These are phyloP conservation scores for Sporothrix brunneoviolacea DNA, from an alignment of 2,329 filamentous ascomycete species.

Conservation along the genomic window DNA sequence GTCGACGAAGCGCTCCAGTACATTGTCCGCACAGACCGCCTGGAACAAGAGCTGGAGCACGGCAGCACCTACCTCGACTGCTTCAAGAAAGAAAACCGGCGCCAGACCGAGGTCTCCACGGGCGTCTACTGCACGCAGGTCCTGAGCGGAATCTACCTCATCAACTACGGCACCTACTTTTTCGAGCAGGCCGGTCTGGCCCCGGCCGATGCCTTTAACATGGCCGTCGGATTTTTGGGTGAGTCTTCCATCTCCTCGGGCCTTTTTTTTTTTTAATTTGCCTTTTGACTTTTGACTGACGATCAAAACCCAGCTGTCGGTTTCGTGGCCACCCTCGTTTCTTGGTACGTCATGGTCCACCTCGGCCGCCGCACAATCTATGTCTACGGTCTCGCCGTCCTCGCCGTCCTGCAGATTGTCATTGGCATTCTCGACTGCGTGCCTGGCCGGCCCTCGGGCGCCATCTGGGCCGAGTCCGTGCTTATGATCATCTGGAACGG, in stretches of 20 bases:
- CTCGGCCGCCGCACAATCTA: slow-evolving; percentile 46
- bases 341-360: slow-evolving; percentile 43
- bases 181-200: slow-evolving; percentile 51
- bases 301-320: slow-evolving; percentile 34
- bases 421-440: slow-evolving; percentile 42
- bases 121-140: slow-evolving; percentile 62
- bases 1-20: slow-evolving; percentile 43
- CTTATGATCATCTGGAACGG: slow-evolving; percentile 47
- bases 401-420: slow-evolving; percentile 35
- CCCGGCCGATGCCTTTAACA: slow-evolving; percentile 43
- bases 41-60: slow-evolving; percentile 46
- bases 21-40: slow-evolving; percentile 52
- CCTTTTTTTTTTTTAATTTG: no score
- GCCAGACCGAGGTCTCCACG: slow-evolving; percentile 48
- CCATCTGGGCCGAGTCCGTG: slow-evolving; percentile 41
- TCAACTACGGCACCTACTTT: slow-evolving; percentile 57
- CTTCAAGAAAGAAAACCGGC: slow-evolving; percentile 41
- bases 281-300: no score
- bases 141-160: slow-evolving; percentile 56
- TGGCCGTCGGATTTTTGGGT: slow-evolving; percentile 45
- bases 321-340: slow-evolving; percentile 45
- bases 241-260: no score
- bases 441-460: slow-evolving; percentile 31
- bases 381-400: slow-evolving; percentile 43
- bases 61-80: slow-evolving; percentile 46